Conservation (phyloP, 1,139 yeast genomes). For the Pichia sp. region DNA sequence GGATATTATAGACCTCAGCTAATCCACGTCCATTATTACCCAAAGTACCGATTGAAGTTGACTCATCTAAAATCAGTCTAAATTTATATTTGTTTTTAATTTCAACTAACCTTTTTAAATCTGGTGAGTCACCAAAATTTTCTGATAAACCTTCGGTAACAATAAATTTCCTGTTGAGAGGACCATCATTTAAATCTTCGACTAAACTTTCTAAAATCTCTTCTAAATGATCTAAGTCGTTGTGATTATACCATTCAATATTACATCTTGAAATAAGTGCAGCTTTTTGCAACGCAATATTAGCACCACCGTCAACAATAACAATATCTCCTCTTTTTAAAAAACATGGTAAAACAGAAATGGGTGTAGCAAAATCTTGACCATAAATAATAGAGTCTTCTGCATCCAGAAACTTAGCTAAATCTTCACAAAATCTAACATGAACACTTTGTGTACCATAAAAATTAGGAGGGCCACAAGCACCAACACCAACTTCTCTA, state of each 20-base stretch:
- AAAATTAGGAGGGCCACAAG: slow-evolving; percentile 98
- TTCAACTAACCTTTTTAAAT: slow-evolving; percentile 61
- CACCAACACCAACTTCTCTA: slow-evolving; percentile 83
- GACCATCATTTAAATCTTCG: slow-evolving; percentile 60
- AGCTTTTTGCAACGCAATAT: slow-evolving; percentile 81
- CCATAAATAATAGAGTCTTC: slow-evolving; percentile 84
- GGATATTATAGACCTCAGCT: slow-evolving; percentile 61
- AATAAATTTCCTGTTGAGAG: slow-evolving; percentile 80
- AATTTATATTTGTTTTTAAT: slow-evolving; percentile 78
- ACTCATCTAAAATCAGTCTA: slow-evolving; percentile 81
- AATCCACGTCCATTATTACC: slow-evolving; percentile 87
- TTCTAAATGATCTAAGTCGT: slow-evolving; percentile 79
- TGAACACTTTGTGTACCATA: slow-evolving; percentile 96
- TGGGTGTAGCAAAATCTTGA: slow-evolving; percentile 84
- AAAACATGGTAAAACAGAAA: slow-evolving; percentile 97
- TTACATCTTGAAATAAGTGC: slow-evolving; percentile 81
- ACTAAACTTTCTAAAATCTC: slow-evolving; percentile 56
- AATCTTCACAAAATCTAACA: slow-evolving; percentile 67
- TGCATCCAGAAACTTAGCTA: slow-evolving; percentile 68
- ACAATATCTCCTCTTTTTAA: slow-evolving; percentile 92
- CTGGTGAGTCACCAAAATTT: slow-evolving; percentile 74
- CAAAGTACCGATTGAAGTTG: slow-evolving; percentile 76
- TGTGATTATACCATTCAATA: slow-evolving; percentile 79
- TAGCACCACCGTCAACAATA: slow-evolving; percentile 79
- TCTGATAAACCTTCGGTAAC: slow-evolving; percentile 87